Base-by-base conservation (phyloP, 345 rosid genomes). In the Aquilaria yunnanensis region DNA sequence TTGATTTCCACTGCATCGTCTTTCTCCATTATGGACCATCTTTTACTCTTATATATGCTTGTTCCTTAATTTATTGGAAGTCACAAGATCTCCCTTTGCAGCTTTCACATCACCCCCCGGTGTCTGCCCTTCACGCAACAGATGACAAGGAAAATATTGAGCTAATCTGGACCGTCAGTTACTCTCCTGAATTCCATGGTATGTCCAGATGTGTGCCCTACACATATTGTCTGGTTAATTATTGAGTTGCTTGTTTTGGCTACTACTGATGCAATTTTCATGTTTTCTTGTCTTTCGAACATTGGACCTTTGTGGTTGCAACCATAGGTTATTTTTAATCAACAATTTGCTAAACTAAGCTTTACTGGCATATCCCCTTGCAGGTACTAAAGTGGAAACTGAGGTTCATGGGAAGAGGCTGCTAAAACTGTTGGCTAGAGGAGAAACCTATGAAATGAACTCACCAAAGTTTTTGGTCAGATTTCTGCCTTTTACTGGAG, bases 101-200 rank as follows among this genome's bases (percentile, higher is more conserved):
- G 96, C 81, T 93, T 66, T 90, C 92, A 29, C 96, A 93, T 68
- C 97, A 93, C 52, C 98, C 97, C 12, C 90, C 96, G 8, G 85
- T 90, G 14, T 61, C 85, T 57, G 97, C 89, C 9, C 92, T 93
- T 51, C 94, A 88, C 61, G 97, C 90, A 67, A 84, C 94, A 0
- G 86, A 93, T 49, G 85, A 85, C 51, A 64, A 72, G 49, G 81
- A 82, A 66, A 80, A 82, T 48, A 56, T 90, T 32, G 86, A 90
- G 76, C 74, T 93, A 32, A 61, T 75, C 57, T 84, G 94, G 77
- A 85, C 88, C 64, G 88, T 84, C 30, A 74, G 76, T 34, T 75
- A 86, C 43, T 73, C 71, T 66, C 85, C 97, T 37, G 89, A 72
- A 62, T 93, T 93, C 70, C 57, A 70, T 51, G 98, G 97, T 86